Base-by-base conservation (phyloP, 164 flowering plant genomes). In the Stephania japonica region DNA sequence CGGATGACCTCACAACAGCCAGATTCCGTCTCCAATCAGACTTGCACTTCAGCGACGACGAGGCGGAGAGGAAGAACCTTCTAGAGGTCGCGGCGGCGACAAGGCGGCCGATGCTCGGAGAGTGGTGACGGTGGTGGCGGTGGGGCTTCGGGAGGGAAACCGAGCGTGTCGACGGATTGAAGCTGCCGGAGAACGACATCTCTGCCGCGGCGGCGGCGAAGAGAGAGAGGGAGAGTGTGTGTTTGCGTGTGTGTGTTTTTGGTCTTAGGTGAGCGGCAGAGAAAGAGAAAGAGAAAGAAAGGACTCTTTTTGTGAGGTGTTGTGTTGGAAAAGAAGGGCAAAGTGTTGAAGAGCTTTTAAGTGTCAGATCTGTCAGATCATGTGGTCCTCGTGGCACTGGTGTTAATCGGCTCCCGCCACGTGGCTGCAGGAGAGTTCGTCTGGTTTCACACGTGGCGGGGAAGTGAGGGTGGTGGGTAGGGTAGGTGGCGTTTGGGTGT, bases 141-240 rank as follows among this genome's bases (percentile, higher is more conserved):
- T 59, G 75, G 72, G 70, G 25, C 9, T 68, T 61, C 3, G 67
- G 27, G 61, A 61, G 61, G 41, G 32, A 41, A 0, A 65, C 5
- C 47, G 72, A 67, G 68, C 49, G 42, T 23, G 73, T 69, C 62
- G 75, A 67, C 38, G 68, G 61, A 63, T 56, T 69, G 67, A 65
- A 75, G 21, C 59, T 50, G 8, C 75, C 62, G 0, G 77, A 19
- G 53, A 74, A 66, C 38, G 81, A 75, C 81, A 75, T 75, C 65
- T 1, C 25, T 18, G 42, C 7, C 19, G 43, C n/a, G 13, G 50
- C 50, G 14, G 50, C 21, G 24, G 64, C 25, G 64, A 3, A 61
- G 64, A 61, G 24, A 4, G 64, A 0, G 13, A 44, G 49, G 8
- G 49, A 44, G 12, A 44, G 12, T 9, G n/a, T n/a, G n/a, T n/a